Evolutionary conservation across 2,329 filamentous ascomycete species (phyloP), one percentile per base, ranked within the genome.

Genomic region (Epichloe brachyelytri): DNA sequence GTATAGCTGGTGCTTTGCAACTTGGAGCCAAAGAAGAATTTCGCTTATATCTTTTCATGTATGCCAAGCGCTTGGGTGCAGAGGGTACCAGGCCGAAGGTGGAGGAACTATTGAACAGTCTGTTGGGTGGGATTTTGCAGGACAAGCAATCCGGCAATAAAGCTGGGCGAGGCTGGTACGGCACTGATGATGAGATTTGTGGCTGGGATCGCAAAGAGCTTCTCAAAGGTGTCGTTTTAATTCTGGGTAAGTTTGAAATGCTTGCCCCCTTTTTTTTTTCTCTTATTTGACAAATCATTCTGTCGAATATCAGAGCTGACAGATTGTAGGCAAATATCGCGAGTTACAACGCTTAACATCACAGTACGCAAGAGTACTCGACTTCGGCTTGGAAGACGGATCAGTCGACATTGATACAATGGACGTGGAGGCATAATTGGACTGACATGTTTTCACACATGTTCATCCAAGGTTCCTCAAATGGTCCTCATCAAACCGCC

Each of bases 31-130:
- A 82, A 59, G 90, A 97, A 53, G 93, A 98, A 65, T 98, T 97
- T 70, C 82, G 88, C 52, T 75, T 95, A 1, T 97, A 97, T 62
- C 72, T 98, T n/a, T 85, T 89, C 62, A 97, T 97, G 89, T 98
- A 98, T 62, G 91, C 90, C 3, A 97, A 96, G 71, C 83, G 93
- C 0, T 79, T 98, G 5, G 93, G 93, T 1, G 88, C 89, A 0
- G 94, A 98, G 66, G 89, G 89, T 0, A 72, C 91, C 48, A 82
- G 85, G 58, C 77, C 80, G 51, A 98, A 98, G 70, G 89, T 96
- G 2, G 91, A 97, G 64, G 94, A 98, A 70, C 73, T 98, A 10
- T 72, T 97, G 30, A 85, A 88, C 58, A 85, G 81, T 44, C 72
- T 98, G 41, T 74, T 95, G 46, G 89, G 90, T 7, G 85, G 86